These are phyloP conservation scores for Ogataea nitratoaversa DNA, from an alignment of 805 yeast genomes.

Conservation along the genomic window DNA sequence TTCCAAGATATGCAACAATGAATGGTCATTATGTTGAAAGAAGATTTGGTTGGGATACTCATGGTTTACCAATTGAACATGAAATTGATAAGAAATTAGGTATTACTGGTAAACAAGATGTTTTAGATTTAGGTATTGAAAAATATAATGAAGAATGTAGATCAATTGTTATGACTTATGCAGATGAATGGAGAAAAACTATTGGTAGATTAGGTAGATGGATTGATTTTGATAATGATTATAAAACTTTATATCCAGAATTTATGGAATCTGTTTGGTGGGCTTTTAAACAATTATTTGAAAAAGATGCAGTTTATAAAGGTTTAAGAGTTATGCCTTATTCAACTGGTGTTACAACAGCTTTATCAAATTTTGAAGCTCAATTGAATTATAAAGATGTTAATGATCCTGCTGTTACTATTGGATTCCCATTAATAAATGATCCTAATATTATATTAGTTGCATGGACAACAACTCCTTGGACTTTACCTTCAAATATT, in stretches of 20 bases:
- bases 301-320: slow-evolving; percentile 85
- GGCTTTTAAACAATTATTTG: slow-evolving; percentile 87
- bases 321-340: slow-evolving; percentile 99
- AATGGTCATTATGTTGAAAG: slow-evolving; percentile 94
- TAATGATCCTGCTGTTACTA: slow-evolving; percentile 91
- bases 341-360: slow-evolving; percentile 95
- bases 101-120: slow-evolving; percentile 90
- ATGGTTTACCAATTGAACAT: slow-evolving; percentile 97
- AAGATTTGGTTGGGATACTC: slow-evolving; percentile 99
- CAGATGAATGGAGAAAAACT: slow-evolving; percentile 90
- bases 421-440: slow-evolving; percentile 77
- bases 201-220: slow-evolving; percentile 96
- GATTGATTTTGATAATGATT: slow-evolving; percentile 98
- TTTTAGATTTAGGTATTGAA: slow-evolving; percentile 87
- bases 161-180: slow-evolving; percentile 95
- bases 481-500: slow-evolving; percentile 96
- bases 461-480: slow-evolving; percentile 99
- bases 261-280: slow-evolving; percentile 99
- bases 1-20: slow-evolving; percentile 97
- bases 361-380: slow-evolving; percentile 95
- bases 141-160: slow-evolving; percentile 94
- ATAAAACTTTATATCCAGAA: slow-evolving; percentile 90
- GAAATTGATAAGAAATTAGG: slow-evolving; percentile 97
- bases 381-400: slow-evolving; percentile 98
- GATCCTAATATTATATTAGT: slow-evolving; percentile 82